Evolutionary conservation across 805 yeast genomes (phyloP).

Genomic region (Wickerhamiella siamensis): DNA sequence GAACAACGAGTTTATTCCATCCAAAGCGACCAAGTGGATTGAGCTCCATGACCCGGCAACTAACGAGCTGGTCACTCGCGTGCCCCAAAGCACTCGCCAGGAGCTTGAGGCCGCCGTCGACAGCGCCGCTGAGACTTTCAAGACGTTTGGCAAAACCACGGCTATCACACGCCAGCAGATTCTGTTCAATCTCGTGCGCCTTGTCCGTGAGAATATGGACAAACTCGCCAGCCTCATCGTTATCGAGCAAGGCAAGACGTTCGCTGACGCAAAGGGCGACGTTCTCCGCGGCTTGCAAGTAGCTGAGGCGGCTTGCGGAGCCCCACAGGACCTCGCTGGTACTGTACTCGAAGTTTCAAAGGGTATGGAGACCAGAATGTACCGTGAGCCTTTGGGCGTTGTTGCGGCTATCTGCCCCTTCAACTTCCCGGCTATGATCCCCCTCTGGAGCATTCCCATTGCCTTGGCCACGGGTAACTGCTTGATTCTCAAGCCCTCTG

Average conservation of each 20-base stretch:
- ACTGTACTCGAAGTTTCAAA: constrained; percentile 49
- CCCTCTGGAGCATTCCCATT: constrained; percentile 52
- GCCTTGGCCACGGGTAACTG: constrained; percentile 61
- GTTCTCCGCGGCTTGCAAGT: constrained; percentile 66
- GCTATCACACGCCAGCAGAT: constrained; percentile 43
- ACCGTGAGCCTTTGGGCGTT: constrained; percentile 56
- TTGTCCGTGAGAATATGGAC: constrained; percentile 53
- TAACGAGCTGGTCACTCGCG: constrained; percentile 46
- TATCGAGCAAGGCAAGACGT: constrained; percentile 64
- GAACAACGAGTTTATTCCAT: constrained; percentile 37
- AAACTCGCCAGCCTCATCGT: constrained; percentile 50
- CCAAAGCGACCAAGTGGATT: constrained; percentile 43
- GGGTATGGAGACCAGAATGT: constrained; percentile 68
- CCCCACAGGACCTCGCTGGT: constrained; percentile 49
- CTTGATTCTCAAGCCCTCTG: constrained; percentile 53
- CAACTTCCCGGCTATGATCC: constrained; percentile 78
- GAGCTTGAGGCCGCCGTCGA: constrained; percentile 54
- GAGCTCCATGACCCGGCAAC: constrained; percentile 70
- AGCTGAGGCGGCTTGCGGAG: constrained; percentile 58
- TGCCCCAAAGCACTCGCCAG: constrained; percentile 55
- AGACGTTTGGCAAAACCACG: constrained; percentile 38
- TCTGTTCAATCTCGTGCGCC: constrained; percentile 51
- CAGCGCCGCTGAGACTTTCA: constrained; percentile 50
- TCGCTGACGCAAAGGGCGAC: constrained; percentile 60
- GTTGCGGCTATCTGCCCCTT: constrained; percentile 68